These are phyloP conservation scores for Paramecium sonneborni DNA, from an alignment of 73 alveolate species.

Conservation along the genomic window DNA sequence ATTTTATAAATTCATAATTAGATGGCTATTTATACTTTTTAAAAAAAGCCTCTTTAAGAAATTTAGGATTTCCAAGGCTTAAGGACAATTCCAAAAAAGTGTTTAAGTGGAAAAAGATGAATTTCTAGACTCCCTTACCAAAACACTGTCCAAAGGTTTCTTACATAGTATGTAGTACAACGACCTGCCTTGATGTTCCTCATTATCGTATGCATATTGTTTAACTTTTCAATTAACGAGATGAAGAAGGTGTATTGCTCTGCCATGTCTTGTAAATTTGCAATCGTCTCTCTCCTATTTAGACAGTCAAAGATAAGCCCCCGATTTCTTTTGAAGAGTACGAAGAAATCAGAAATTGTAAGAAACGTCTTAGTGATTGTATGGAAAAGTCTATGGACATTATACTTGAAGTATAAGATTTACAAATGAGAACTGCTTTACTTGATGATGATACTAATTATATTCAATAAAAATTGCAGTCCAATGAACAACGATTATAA, in stretches of 20 bases:
- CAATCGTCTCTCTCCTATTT: neutral
- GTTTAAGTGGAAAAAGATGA: constrained; percentile 46
- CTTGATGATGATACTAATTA: neutral
- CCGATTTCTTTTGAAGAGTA: neutral
- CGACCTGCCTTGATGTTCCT: neutral
- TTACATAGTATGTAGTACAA: constrained; percentile 30
- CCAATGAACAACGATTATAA: neutral
- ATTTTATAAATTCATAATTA: neutral
- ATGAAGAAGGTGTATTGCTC: constrained; percentile 12
- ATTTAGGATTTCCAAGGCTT: constrained; percentile 1
- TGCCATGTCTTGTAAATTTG: neutral
- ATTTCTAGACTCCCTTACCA: neutral
- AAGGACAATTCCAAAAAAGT: neutral
- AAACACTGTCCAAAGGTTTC: constrained; percentile 25
- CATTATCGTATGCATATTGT: constrained; percentile 44
- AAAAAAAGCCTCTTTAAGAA: neutral
- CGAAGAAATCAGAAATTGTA: constrained; percentile 15
- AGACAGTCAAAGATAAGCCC: neutral
- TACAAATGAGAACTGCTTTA: neutral
- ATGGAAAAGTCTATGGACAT: constrained; percentile 6
- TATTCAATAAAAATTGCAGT: neutral
- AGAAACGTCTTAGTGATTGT: neutral
- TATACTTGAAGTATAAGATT: neutral
- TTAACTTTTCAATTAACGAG: neutral
- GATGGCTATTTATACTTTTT: constrained; percentile 10